Percentiles rank a stretch among this genome's conserved stretches.
These are phyloP conservation scores for Lepiota subincarnata DNA, from an alignment of 768 basidiomycete species.

Conservation along the genomic window DNA sequence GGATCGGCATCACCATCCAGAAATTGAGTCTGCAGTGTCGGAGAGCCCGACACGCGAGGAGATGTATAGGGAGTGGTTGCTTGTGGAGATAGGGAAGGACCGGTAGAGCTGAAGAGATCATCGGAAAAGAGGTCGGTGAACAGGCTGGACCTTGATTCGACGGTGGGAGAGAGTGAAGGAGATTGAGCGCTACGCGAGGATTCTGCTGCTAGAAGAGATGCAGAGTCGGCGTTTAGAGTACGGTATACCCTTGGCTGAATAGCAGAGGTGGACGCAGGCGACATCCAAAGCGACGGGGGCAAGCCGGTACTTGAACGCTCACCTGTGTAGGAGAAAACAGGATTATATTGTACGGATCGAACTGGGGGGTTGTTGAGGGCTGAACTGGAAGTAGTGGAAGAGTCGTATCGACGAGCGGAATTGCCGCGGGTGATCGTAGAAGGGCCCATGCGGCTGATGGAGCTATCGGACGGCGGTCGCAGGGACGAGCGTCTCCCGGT, in stretches of 20 bases:
- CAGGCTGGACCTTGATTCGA: constrained; percentile 58
- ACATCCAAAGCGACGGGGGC: constrained; percentile 85
- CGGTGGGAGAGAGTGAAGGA: constrained; percentile 39
- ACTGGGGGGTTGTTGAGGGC: constrained; percentile 4
- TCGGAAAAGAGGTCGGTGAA: constrained; percentile 70
- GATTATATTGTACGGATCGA: constrained; percentile 15
- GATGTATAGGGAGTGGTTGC: constrained; percentile 58
- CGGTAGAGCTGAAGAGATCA: constrained; percentile 49
- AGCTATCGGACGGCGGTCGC: constrained; percentile 1
- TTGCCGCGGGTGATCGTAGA: neutral
- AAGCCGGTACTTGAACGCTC: constrained; percentile 54
- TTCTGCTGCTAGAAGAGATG: constrained; percentile 25
- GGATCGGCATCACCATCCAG: constrained; percentile 50
- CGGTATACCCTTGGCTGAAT: constrained; percentile 22
- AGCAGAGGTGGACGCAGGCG: constrained; percentile 47
- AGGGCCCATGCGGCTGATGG: neutral
- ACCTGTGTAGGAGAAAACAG: constrained; percentile 28
- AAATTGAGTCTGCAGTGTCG: constrained; percentile 49
- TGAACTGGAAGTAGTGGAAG: neutral
- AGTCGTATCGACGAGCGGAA: constrained; percentile 1
- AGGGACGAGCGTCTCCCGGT: constrained; percentile 9
- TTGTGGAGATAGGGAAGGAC: constrained; percentile 36
- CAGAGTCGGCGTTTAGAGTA: constrained; percentile 30
- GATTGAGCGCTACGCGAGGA: constrained; percentile 26
- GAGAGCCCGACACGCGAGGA: constrained; percentile 64